phyloP scores from a whole-genome alignment of 495 filamentous ascomycete genomes.

The Penicillium flavigenum region DNA sequence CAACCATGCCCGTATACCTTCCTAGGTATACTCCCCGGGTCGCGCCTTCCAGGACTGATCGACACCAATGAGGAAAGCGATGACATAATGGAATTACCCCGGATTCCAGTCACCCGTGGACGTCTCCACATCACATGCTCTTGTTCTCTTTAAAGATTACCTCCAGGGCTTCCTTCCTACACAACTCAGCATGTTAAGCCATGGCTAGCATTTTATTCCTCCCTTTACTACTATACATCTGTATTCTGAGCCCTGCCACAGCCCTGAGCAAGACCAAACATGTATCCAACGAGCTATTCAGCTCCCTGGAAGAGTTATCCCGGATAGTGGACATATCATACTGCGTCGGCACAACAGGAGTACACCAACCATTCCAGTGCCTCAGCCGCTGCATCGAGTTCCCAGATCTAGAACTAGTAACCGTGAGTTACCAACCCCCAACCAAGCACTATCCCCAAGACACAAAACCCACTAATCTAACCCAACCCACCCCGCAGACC shows the following conservation, averaged over 20 bases:
- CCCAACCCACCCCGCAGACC: slow-evolving; percentile 45
- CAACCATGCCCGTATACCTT: no score
- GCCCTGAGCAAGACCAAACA: slow-evolving; percentile 15
- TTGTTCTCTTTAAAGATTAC: slow-evolving; percentile 2
- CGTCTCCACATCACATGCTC: slow-evolving; percentile 15
- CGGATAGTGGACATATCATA: slow-evolving; percentile 93
- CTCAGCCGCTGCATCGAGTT: slow-evolving; percentile 82
- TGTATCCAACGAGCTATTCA: slow-evolving; percentile 67
- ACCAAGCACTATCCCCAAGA: not conserved
- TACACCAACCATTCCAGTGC: slow-evolving; percentile 79
- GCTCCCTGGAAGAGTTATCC: slow-evolving; percentile 78
- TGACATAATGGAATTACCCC: slow-evolving; percentile 20
- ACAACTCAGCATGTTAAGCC: not conserved
- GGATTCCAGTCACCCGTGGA: slow-evolving; percentile 14
- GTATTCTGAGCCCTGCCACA: not conserved
- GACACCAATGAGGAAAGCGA: slow-evolving; percentile 2
- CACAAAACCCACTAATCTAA: not conserved
- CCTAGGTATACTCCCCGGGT: no score
- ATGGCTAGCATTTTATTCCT: slow-evolving; percentile 9
- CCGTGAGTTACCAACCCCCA: slow-evolving; percentile 37
- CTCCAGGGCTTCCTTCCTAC: not conserved
- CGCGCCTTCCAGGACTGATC: not conserved
- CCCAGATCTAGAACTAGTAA: slow-evolving; percentile 70
- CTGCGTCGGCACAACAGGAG: slow-evolving; percentile 85
- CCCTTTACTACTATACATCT: slow-evolving; percentile 7